These are phyloP conservation scores for Musa troglodytarum DNA, from an alignment of 176 grass and related monocot species.

Conservation along the genomic window DNA sequence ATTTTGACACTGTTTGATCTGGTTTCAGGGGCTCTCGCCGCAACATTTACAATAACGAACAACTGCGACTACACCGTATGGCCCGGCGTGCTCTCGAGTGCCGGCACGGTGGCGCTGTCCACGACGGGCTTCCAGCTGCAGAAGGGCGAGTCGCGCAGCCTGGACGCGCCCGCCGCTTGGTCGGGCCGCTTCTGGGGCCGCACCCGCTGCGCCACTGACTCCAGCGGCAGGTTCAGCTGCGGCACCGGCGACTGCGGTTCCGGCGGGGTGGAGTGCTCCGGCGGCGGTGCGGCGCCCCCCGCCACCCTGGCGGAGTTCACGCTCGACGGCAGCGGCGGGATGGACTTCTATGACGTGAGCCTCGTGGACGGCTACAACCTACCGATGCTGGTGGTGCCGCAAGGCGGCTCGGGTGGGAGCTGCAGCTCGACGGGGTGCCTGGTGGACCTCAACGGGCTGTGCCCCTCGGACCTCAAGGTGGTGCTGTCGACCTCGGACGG, in stretches of 20 bases:
- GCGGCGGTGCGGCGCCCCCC: not conserved
- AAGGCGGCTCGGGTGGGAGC: slow-evolving; percentile 23
- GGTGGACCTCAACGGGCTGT: slow-evolving; percentile 53
- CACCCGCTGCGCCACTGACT: slow-evolving; percentile 3
- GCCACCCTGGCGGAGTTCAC: slow-evolving; percentile 10
- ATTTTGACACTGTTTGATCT: not conserved
- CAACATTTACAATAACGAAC: not conserved
- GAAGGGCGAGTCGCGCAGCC: slow-evolving; percentile 6
- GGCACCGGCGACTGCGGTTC: slow-evolving; percentile 5
- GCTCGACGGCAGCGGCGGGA: slow-evolving; percentile 28
- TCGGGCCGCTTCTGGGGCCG: slow-evolving; percentile 10
- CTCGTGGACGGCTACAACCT: slow-evolving; percentile 78
- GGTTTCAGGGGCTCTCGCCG: not conserved
- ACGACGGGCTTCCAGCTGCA: not conserved
- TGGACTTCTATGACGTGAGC: slow-evolving; percentile 84
- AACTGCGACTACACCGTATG: not conserved
- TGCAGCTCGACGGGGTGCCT: slow-evolving; percentile 63
- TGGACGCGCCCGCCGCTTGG: not conserved
- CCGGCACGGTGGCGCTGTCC: not conserved
- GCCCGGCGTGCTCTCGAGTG: not conserved
- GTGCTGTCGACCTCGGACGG: not conserved
- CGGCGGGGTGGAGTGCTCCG: not conserved
- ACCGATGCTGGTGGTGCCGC: slow-evolving; percentile 43
- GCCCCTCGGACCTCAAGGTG: slow-evolving; percentile 51
- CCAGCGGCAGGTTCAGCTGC: not conserved